Conservation (phyloP, 2,329 filamentous ascomycete genomes). For the Colletotrichum lini region DNA sequence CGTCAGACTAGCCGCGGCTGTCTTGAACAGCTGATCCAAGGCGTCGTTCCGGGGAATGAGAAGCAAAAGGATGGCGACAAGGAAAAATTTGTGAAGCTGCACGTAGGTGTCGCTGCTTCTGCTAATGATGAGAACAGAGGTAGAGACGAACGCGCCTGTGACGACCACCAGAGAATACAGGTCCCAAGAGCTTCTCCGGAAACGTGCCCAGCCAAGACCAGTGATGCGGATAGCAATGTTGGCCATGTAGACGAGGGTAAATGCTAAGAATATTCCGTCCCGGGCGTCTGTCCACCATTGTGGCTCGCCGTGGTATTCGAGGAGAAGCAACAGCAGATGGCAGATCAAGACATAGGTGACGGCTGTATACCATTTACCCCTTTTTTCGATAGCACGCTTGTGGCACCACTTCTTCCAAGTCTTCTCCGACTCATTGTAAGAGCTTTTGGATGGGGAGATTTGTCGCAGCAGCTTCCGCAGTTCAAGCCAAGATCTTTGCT, state of each 20-base stretch:
- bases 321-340: constrained; percentile 85
- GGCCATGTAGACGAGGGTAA: constrained; percentile 85
- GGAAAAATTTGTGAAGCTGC: constrained; percentile 92
- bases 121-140: constrained; percentile 82
- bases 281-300: constrained; percentile 78
- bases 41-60: constrained; percentile 97
- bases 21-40: constrained; percentile 98
- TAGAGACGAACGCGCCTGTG: constrained; percentile 81
- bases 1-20: constrained; percentile 91
- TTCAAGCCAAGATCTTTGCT: constrained; percentile 97
- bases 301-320: constrained; percentile 88
- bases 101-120: constrained; percentile 72
- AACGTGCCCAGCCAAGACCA: constrained; percentile 92
- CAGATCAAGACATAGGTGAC: constrained; percentile 85
- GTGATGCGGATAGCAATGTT: constrained; percentile 89
- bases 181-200: constrained; percentile 95
- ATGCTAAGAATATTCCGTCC: constrained; percentile 83
- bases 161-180: constrained; percentile 88
- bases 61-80: constrained; percentile 90
- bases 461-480: constrained; percentile 91
- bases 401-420: constrained; percentile 96
- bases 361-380: constrained; percentile 88
- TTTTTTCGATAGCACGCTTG: constrained; percentile 92
- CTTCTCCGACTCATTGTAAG: constrained; percentile 81
- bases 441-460: constrained; percentile 94